Percentiles rank a stretch among this genome's conserved stretches.
phyloP scores from a whole-genome alignment of 148 eudicot genomes.

The Heliamphora exappendiculata region DNA sequence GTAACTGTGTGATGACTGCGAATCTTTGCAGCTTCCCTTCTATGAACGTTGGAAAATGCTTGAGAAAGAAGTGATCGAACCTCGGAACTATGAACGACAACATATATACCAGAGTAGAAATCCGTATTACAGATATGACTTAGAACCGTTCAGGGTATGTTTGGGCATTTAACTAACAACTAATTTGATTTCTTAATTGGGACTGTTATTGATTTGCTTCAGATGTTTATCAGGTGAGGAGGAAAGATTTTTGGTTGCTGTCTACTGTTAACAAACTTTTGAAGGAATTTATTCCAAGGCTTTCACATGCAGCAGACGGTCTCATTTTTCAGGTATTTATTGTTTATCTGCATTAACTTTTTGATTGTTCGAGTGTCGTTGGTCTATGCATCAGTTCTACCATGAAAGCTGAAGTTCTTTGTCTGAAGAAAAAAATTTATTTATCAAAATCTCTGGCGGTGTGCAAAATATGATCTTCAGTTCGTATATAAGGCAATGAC shows the following conservation, averaged over 20 bases:
- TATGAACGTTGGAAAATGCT: slow-evolving; percentile 93
- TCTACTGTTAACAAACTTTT: slow-evolving; percentile 75
- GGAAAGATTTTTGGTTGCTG: slow-evolving; percentile 95
- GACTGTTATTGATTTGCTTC: slow-evolving; percentile 5
- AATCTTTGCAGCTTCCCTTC: slow-evolving; percentile 67
- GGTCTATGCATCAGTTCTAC: not conserved
- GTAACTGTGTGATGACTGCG: slow-evolving; percentile 8
- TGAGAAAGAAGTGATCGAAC: slow-evolving; percentile 86
- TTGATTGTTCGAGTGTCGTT: not conserved
- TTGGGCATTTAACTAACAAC: not conserved
- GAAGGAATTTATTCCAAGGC: slow-evolving; percentile 81
- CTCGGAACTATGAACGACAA: slow-evolving; percentile 71
- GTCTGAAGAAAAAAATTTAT: not conserved
- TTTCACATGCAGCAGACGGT: slow-evolving; percentile 93
- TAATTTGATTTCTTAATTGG: slow-evolving; percentile 4
- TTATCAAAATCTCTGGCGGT: not conserved
- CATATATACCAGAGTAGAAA: slow-evolving; percentile 41
- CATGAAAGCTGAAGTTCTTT: not conserved
- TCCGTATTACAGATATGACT: slow-evolving; percentile 77
- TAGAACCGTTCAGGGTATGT: slow-evolving; percentile 92
- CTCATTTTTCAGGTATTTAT: slow-evolving; percentile 88
- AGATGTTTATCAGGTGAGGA: slow-evolving; percentile 57
- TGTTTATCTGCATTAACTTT: not conserved
- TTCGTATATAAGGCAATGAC: not conserved
- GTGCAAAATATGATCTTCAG: not conserved